Conservation (phyloP, 768 basidiomycete genomes). For the Collybia mongolica region DNA sequence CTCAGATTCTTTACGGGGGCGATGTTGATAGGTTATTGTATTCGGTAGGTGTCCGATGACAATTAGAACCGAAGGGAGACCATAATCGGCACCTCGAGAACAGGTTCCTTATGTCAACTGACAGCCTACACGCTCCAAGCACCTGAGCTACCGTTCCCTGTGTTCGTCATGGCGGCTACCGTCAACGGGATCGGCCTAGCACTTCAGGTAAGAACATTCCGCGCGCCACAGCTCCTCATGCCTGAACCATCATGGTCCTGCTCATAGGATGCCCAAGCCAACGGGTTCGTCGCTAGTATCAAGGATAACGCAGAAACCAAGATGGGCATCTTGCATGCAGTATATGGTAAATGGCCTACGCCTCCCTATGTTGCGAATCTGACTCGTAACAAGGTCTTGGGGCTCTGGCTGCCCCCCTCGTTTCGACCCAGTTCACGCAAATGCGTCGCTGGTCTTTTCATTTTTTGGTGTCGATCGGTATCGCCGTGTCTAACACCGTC, state of each 20-base stretch:
- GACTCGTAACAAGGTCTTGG: slow-evolving; percentile 47
- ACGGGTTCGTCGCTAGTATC: slow-evolving; percentile 64
- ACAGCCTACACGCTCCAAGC: slow-evolving; percentile 45
- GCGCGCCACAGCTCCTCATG: no score
- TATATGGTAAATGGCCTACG: slow-evolving; percentile 45
- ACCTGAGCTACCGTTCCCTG: slow-evolving; percentile 53
- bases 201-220: slow-evolving; percentile 25
- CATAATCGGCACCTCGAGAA: neutral
- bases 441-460: slow-evolving; percentile 72
- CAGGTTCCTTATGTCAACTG: slow-evolving; percentile 42
- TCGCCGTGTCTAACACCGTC: slow-evolving; percentile 56
- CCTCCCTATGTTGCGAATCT: neutral
- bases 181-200: slow-evolving; percentile 28
- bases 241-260: neutral
- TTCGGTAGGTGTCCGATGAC: slow-evolving; percentile 10
- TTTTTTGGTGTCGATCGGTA: slow-evolving; percentile 65
- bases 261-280: slow-evolving; percentile 64
- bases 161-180: slow-evolving; percentile 35
- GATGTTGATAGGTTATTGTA: slow-evolving; percentile 23
- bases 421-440: slow-evolving; percentile 78
- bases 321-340: slow-evolving; percentile 68
- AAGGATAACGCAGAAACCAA: slow-evolving; percentile 53
- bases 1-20: slow-evolving; percentile 27
- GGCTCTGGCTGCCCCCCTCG: slow-evolving; percentile 67
- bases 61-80: neutral